These are phyloP conservation scores for Wickerhamiella lipophila DNA, from an alignment of 805 yeast species.

Conservation along the genomic window DNA sequence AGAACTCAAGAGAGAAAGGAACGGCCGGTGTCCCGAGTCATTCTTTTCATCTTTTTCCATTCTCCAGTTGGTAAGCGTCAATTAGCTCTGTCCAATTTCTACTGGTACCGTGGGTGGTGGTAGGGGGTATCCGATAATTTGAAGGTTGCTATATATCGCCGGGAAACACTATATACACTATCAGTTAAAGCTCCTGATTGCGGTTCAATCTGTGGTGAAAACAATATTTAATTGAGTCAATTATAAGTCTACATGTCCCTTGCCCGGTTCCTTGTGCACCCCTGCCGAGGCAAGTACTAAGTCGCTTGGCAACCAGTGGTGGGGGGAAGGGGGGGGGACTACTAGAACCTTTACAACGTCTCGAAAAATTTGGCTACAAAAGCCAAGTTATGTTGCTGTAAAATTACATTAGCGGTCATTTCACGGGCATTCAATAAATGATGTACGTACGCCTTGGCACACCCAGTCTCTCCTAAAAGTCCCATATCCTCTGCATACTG, in stretches of 20 bases:
- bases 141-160: neutral
- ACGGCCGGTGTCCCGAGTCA: conserved; percentile 1
- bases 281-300: too few species aligned
- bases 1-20: neutral
- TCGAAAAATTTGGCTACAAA: conserved; percentile 25
- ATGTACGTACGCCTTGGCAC: conserved; percentile 32
- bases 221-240: neutral
- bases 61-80: neutral
- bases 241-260: too few species aligned
- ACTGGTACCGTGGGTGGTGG: too few species aligned
- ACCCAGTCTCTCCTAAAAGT: conserved; percentile 22
- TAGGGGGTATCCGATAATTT: neutral
- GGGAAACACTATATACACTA: neutral
- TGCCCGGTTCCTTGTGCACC: too few species aligned
- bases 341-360: conserved; percentile 8
- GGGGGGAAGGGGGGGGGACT: neutral
- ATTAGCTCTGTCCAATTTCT: neutral
- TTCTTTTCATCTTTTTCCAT: neutral
- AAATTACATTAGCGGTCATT: conserved; percentile 33
- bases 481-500: conserved; percentile 25
- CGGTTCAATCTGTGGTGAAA: neutral
- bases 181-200: neutral
- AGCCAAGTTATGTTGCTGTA: conserved; percentile 31
- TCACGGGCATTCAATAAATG: conserved; percentile 32
- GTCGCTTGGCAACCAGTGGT: too few species aligned